These are phyloP conservation scores for Fusarium sp. DNA, from an alignment of 2,329 filamentous ascomycete species.

Conservation along the genomic window DNA sequence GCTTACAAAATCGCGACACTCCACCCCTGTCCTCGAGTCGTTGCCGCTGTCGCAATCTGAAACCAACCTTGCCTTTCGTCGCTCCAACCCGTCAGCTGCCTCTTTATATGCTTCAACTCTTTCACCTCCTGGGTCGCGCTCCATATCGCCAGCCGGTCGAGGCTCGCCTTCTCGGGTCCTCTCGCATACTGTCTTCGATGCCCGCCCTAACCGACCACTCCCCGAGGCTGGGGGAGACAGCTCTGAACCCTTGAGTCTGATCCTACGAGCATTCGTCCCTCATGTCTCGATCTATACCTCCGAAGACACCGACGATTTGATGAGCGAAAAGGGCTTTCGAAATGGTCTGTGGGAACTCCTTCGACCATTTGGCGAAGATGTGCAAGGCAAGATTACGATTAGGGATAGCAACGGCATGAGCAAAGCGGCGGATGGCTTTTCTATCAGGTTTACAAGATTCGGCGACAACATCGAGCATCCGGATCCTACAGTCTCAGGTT, in stretches of 20 bases:
- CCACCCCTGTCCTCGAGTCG: slow-evolving; percentile 66
- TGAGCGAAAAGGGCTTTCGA: slow-evolving; percentile 86
- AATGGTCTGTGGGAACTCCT: slow-evolving; percentile 88
- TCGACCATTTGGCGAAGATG: slow-evolving; percentile 89
- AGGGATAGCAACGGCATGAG: slow-evolving; percentile 91
- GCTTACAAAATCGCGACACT: slow-evolving; percentile 74
- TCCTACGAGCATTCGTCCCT: slow-evolving; percentile 89
- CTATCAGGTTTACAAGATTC: slow-evolving; percentile 85
- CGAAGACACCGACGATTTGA: slow-evolving; percentile 84
- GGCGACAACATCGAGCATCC: slow-evolving; percentile 70
- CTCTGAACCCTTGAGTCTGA: slow-evolving; percentile 73
- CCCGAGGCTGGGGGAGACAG: slow-evolving; percentile 61
- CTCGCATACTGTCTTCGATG: slow-evolving; percentile 72
- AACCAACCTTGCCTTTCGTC: slow-evolving; percentile 67
- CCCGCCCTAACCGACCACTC: slow-evolving; percentile 61
- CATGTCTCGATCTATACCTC: slow-evolving; percentile 92
- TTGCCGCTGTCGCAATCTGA: slow-evolving; percentile 67
- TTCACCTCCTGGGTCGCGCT: slow-evolving; percentile 77
- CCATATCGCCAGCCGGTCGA: slow-evolving; percentile 76
- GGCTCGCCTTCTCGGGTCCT: slow-evolving; percentile 70
- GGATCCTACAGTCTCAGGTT: slow-evolving; percentile 56
- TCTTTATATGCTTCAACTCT: slow-evolving; percentile 76
- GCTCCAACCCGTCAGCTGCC: slow-evolving; percentile 71
- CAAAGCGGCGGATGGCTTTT: slow-evolving; percentile 89
- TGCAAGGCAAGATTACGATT: slow-evolving; percentile 90